These are phyloP conservation scores for Pichia sp. DNA, from an alignment of 1,139 yeast species.

Conservation along the genomic window DNA sequence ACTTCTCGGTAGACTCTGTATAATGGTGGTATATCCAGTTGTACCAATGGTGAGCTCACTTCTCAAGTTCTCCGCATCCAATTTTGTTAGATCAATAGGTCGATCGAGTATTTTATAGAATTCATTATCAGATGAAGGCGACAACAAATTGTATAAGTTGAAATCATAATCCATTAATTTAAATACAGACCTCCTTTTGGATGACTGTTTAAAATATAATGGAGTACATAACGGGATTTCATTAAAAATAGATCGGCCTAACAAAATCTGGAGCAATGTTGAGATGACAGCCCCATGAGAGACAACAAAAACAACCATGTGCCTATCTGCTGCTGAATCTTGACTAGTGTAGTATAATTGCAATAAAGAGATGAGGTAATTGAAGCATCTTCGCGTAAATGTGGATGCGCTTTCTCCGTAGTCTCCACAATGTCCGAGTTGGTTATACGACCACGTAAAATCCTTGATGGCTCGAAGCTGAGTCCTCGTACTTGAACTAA, in stretches of 20 bases:
- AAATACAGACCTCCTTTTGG: conserved; percentile 19
- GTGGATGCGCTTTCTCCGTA: conserved; percentile 27
- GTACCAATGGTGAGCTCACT: conserved; percentile 20
- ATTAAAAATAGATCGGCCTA: conserved; percentile 25
- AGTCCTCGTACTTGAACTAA: conserved; percentile 11
- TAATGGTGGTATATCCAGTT: conserved; percentile 14
- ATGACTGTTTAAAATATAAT: conserved; percentile 24
- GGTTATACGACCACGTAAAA: conserved; percentile 25
- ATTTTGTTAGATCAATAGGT: conserved; percentile 22
- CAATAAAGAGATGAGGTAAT: conserved; percentile 36
- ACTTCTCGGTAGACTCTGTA: conserved; percentile 17
- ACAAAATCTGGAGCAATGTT: conserved; percentile 24
- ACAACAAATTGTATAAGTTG: conserved; percentile 21
- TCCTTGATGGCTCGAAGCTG: conserved; percentile 21
- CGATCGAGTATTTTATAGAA: conserved; percentile 19
- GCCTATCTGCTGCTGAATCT: conserved; percentile 18
- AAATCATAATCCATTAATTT: conserved; percentile 27
- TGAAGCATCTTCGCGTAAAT: conserved; percentile 35
- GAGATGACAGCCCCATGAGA: conserved; percentile 31
- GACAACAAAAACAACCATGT: conserved; percentile 22
- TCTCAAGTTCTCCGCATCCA: conserved; percentile 21
- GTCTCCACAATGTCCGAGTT: conserved; percentile 29
- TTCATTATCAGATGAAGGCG: conserved; percentile 20
- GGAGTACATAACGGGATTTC: conserved; percentile 29
- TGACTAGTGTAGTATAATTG: conserved; percentile 30